A percentile compares a stretch with the other conserved stretches of the same genome.
Conservation (phyloP, 1,284 basidiomycete genomes). For the Heterobasidion annosum region DNA sequence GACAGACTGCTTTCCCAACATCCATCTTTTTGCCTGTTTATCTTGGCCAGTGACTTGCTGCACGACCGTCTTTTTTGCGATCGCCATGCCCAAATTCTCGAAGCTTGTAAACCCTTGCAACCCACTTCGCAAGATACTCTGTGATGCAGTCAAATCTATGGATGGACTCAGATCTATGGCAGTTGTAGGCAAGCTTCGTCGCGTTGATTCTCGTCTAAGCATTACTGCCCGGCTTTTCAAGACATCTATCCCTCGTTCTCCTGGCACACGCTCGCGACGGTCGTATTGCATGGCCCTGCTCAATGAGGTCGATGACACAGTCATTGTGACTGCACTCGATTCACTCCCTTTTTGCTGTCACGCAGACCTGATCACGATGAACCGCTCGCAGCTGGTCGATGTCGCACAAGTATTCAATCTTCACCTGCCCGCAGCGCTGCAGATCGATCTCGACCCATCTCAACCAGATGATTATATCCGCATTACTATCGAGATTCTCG, state of each 20-base stretch:
- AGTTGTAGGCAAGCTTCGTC: neutral
- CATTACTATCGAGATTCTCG: constrained; percentile 37
- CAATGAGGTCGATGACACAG: constrained; percentile 31
- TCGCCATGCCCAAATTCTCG: constrained; percentile 1
- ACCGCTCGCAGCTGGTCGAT: constrained; percentile 30
- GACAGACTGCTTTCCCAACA: too few species aligned
- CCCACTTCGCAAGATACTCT: constrained; percentile 2
- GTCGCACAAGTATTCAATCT: constrained; percentile 39
- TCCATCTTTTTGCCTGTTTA: neutral
- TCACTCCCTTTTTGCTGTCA: constrained; percentile 51
- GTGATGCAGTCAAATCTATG: constrained; percentile 13
- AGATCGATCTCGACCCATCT: constrained; percentile 28
- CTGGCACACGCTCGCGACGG: constrained; percentile 7
- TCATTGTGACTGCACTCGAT: constrained; percentile 47
- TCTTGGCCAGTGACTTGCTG: neutral
- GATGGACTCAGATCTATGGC: neutral
- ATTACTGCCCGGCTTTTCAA: neutral
- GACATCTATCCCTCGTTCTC: neutral
- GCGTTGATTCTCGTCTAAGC: neutral
- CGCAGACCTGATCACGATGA: constrained; percentile 49
- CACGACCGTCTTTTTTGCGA: neutral
- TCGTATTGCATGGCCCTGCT: constrained; percentile 33
- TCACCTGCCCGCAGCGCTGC: constrained; percentile 35
- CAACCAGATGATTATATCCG: constrained; percentile 29
- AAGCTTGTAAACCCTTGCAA: neutral